Conservation (phyloP, 163 green algal genomes). For the Chlamydomonas reinhardtii region DNA sequence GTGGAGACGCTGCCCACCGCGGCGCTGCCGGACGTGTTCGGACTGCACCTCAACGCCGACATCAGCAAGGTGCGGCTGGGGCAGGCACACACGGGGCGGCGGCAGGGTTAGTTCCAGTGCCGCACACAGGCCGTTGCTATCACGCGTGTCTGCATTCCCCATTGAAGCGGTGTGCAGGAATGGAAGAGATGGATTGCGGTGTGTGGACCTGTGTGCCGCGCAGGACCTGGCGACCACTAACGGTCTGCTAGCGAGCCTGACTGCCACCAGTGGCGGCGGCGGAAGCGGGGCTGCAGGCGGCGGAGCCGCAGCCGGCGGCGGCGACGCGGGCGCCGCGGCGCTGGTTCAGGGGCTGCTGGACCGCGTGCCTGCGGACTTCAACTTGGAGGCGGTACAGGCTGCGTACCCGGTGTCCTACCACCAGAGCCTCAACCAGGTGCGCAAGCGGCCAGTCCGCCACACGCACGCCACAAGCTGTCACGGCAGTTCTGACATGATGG, state of each 20-base stretch:
- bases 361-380: constrained; percentile 78
- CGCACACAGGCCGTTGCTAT: not conserved
- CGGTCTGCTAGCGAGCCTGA: constrained; percentile 29
- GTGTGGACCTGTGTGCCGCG: too few species aligned
- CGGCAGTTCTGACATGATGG: too few species aligned
- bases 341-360: constrained; percentile 64
- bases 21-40: constrained; percentile 71
- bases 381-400: constrained; percentile 64
- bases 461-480: too few species aligned
- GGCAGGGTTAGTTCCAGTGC: too few species aligned
- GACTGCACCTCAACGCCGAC: constrained; percentile 79
- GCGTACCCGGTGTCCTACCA: constrained; percentile 73
- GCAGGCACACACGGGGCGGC: not conserved
- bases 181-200: not conserved
- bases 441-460: not conserved
- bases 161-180: not conserved
- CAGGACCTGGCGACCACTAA: constrained; percentile 51
- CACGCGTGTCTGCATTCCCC: too few species aligned
- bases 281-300: not conserved
- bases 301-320: not conserved
- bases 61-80: constrained; percentile 54
- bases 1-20: constrained; percentile 65
- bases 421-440: constrained; percentile 76
- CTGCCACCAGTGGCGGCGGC: not conserved
- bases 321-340: not conserved